These are phyloP conservation scores for Dendryphion nanum DNA, from an alignment of 2,329 filamentous ascomycete genomes.

Conservation along the genomic window DNA sequence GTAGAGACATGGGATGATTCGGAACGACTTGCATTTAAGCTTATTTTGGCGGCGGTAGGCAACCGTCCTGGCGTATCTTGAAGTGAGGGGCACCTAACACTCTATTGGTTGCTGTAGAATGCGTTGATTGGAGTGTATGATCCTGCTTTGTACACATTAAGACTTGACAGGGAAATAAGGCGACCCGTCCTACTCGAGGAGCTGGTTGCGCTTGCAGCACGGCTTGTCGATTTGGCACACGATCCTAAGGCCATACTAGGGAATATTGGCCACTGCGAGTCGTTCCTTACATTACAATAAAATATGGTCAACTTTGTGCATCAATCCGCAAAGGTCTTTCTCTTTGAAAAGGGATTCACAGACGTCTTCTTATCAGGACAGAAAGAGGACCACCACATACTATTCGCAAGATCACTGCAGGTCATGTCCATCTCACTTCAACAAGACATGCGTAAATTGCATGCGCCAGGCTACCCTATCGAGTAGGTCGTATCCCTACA, in stretches of 20 bases:
- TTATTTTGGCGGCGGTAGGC: too few species aligned
- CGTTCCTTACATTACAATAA: constrained; percentile 1
- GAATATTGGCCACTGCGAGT: constrained; percentile 1
- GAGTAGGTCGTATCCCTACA: constrained; percentile 14
- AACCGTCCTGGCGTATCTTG: too few species aligned
- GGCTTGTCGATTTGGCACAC: constrained; percentile 6
- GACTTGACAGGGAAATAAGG: too few species aligned
- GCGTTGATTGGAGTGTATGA: too few species aligned
- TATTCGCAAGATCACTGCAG: constrained; percentile 17
- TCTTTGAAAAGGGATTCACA: neutral
- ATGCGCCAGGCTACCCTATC: constrained; percentile 10
- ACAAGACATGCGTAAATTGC: constrained; percentile 23
- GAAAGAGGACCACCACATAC: constrained; percentile 9
- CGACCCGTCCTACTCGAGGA: constrained; percentile 40
- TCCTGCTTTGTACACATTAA: too few species aligned
- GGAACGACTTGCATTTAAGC: too few species aligned
- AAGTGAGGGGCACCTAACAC: too few species aligned
- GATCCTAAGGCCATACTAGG: neutral
- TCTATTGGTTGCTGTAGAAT: too few species aligned
- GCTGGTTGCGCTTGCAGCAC: constrained; percentile 20
- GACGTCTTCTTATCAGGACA: neutral
- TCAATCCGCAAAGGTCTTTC: too few species aligned
- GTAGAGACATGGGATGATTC: too few species aligned
- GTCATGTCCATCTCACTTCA: constrained; percentile 14
- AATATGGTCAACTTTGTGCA: constrained; percentile 1